Evolutionary conservation across 1,139 yeast genomes (phyloP).

Genomic region (Nakaseomyces bracarensis): DNA sequence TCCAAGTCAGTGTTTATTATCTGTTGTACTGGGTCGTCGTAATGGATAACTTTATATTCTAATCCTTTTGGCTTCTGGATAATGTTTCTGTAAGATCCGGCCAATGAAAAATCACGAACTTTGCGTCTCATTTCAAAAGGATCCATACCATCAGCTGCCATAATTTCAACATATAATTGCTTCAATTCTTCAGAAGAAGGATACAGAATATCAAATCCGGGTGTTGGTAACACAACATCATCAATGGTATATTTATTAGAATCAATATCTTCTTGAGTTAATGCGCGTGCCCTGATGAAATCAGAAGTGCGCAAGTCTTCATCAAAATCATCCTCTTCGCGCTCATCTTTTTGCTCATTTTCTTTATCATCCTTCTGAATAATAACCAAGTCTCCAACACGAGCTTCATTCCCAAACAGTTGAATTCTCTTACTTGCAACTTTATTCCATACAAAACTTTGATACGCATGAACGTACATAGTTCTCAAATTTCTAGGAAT

Average conservation of each 20-base stretch:
- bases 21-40: slow-evolving; percentile 56
- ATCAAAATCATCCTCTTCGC: slow-evolving; percentile 42
- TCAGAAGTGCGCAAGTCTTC: slow-evolving; percentile 56
- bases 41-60: slow-evolving; percentile 56
- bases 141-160: slow-evolving; percentile 76
- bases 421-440: slow-evolving; percentile 75
- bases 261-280: slow-evolving; percentile 66
- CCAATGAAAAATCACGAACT: slow-evolving; percentile 78
- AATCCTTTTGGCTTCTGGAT: slow-evolving; percentile 58
- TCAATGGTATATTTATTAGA: slow-evolving; percentile 54
- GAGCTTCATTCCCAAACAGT: slow-evolving; percentile 58
- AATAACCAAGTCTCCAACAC: slow-evolving; percentile 73
- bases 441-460: slow-evolving; percentile 87
- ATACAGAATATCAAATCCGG: slow-evolving; percentile 82
- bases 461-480: slow-evolving; percentile 97
- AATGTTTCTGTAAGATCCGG: slow-evolving; percentile 83
- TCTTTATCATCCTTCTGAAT: slow-evolving; percentile 1
- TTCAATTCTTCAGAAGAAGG: slow-evolving; percentile 60
- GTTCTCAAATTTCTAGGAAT: slow-evolving; percentile 87
- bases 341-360: slow-evolving; percentile 34
- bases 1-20: slow-evolving; percentile 80
- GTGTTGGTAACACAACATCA: slow-evolving; percentile 87
- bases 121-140: slow-evolving; percentile 79
- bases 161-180: slow-evolving; percentile 58
- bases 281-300: slow-evolving; percentile 55